phyloP scores from a whole-genome alignment of 2,329 filamentous ascomycete genomes.

The Hypoxylon sp. region DNA sequence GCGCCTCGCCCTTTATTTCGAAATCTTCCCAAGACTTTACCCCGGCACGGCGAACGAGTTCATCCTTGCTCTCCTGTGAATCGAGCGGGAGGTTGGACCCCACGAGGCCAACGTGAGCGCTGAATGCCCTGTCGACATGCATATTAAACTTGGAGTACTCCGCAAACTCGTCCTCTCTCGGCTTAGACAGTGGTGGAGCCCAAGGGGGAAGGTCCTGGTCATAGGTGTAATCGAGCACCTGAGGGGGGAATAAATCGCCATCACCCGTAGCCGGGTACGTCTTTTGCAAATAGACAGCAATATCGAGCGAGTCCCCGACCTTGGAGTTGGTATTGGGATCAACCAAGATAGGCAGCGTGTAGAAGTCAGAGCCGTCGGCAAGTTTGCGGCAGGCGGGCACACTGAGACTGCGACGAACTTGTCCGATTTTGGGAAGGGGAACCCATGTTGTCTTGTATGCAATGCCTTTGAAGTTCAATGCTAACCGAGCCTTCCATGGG shows the following conservation, averaged over 20 bases:
- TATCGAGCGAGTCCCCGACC: constrained; percentile 76
- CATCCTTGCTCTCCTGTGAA: constrained; percentile 58
- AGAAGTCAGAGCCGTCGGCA: constrained; percentile 70
- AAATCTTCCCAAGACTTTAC: constrained; percentile 62
- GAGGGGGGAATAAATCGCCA: background rate
- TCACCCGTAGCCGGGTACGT: constrained; percentile 4
- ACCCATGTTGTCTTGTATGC: constrained; percentile 63
- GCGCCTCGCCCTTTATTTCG: constrained; percentile 36
- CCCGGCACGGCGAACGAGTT: constrained; percentile 65
- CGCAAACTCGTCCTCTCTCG: background rate
- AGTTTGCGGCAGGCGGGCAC: constrained; percentile 67
- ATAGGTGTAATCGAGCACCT: background rate
- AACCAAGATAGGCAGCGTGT: constrained; percentile 71
- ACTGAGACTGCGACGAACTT: constrained; percentile 62
- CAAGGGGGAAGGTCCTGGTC: background rate
- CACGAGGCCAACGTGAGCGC: constrained; percentile 67
- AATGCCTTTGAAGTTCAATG: constrained; percentile 60
- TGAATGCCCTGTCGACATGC: constrained; percentile 62
- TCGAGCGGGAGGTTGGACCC: constrained; percentile 58
- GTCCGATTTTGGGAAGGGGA: constrained; percentile 64
- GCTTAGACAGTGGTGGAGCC: background rate
- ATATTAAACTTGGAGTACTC: background rate
- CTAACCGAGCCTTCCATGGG: constrained; percentile 55
- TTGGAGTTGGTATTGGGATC: constrained; percentile 60
- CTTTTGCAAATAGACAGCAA: constrained; percentile 68